phyloP scores from a whole-genome alignment of 345 rosid species.

The Gossypium longicalyx region DNA sequence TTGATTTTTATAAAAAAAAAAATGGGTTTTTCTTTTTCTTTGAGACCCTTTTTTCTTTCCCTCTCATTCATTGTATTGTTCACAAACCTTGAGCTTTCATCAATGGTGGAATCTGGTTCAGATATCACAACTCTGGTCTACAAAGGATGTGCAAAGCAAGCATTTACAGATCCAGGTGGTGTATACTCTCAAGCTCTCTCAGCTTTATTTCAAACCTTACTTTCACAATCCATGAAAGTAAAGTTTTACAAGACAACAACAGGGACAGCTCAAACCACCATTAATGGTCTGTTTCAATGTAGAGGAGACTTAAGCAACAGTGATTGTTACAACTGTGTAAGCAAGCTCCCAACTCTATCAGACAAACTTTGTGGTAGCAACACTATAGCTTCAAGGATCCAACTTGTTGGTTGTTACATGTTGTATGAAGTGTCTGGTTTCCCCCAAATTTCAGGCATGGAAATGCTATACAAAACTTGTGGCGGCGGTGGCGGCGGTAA shows the following conservation, averaged over 20 bases:
- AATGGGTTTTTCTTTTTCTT: constrained; percentile 44
- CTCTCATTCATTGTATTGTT: constrained; percentile 24
- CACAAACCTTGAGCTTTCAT: constrained; percentile 30
- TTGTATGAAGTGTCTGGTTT: constrained; percentile 82
- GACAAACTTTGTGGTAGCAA: constrained; percentile 64
- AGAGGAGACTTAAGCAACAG: constrained; percentile 74
- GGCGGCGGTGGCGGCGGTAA: constrained; percentile 56
- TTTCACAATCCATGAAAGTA: constrained; percentile 70
- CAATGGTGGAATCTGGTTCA: constrained; percentile 39
- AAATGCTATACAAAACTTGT: constrained; percentile 80
- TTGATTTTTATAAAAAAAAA: constrained; percentile 36
- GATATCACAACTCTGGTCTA: constrained; percentile 68
- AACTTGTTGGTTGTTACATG: constrained; percentile 85
- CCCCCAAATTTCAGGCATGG: constrained; percentile 83
- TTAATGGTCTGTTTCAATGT: constrained; percentile 95
- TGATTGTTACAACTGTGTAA: constrained; percentile 91
- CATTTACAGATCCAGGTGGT: constrained; percentile 79
- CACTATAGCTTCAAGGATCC: constrained; percentile 75
- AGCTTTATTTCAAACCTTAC: constrained; percentile 74
- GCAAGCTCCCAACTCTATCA: constrained; percentile 67
- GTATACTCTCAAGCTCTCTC: constrained; percentile 81
- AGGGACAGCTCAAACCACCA: constrained; percentile 63
- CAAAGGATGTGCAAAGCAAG: constrained; percentile 88
- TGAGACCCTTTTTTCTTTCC: constrained; percentile 30
- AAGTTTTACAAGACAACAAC: constrained; percentile 84